These are phyloP conservation scores for Polyporus tsugae DNA, from an alignment of 1,284 basidiomycete genomes.

Conservation along the genomic window DNA sequence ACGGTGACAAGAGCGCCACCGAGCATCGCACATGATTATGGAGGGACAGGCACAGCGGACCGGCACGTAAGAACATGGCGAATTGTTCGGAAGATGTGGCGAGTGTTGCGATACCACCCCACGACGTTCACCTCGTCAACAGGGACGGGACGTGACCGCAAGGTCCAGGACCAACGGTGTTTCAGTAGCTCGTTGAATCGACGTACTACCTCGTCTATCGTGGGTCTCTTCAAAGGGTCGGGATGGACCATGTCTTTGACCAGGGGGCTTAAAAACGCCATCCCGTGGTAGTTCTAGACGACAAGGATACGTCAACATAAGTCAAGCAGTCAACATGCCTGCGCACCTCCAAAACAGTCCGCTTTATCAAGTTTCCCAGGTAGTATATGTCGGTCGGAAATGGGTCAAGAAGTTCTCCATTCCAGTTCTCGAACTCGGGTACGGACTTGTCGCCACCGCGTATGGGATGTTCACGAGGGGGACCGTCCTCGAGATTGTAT, in stretches of 20 bases:
- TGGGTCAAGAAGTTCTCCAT: slow-evolving; percentile 32
- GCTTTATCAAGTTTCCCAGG: slow-evolving; percentile 37
- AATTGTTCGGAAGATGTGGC: not conserved
- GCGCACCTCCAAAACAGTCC: slow-evolving; percentile 39
- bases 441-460: slow-evolving; percentile 30
- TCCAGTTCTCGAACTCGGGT: slow-evolving; percentile 28
- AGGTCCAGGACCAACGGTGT: too few relatives aligned
- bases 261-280: slow-evolving; percentile 43
- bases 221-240: slow-evolving; percentile 40
- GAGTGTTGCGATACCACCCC: not conserved
- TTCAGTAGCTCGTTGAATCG: slow-evolving; percentile 11
- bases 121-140: not conserved
- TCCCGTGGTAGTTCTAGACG: slow-evolving; percentile 27
- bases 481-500: slow-evolving; percentile 22
- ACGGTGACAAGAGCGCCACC: not conserved
- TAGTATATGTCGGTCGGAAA: slow-evolving; percentile 44
- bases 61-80: not conserved
- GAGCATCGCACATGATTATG: not conserved
- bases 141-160: not conserved
- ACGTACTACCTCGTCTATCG: slow-evolving; percentile 15
- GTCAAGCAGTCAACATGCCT: too few relatives aligned
- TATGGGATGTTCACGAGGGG: slow-evolving; percentile 28
- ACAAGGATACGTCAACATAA: too few relatives aligned
- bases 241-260: slow-evolving; percentile 41
- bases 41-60: not conserved